Evolutionary conservation across 2,329 filamentous ascomycete genomes (phyloP).

Genomic region (Epicoccum nigrum): DNA sequence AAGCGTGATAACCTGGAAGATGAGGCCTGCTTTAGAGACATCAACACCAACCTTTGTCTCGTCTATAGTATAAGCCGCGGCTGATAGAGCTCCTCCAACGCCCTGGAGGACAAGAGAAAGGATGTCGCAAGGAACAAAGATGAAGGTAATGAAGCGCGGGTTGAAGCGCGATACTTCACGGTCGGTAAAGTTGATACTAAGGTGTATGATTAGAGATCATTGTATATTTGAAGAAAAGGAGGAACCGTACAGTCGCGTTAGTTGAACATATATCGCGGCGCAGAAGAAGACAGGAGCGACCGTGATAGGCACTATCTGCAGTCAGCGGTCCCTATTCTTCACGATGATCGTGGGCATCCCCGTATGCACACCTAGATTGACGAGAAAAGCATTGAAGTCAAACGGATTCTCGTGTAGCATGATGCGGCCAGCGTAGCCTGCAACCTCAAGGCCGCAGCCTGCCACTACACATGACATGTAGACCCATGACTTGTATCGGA

Average conservation of each 20-base stretch:
- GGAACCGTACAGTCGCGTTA: slow-evolving; percentile 13
- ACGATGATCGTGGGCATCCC: too few species aligned
- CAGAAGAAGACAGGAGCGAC: slow-evolving; percentile 21
- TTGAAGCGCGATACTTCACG: slow-evolving; percentile 6
- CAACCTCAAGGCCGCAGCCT: slow-evolving; percentile 13
- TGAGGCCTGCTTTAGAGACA: slow-evolving; percentile 11
- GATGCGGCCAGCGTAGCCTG: slow-evolving; percentile 17
- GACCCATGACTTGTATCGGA: slow-evolving; percentile 3
- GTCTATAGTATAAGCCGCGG: not conserved
- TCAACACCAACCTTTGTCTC: slow-evolving; percentile 2
- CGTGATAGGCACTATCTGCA: slow-evolving; percentile 14
- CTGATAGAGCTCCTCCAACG: slow-evolving; percentile 15
- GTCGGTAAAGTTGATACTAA: slow-evolving; percentile 2
- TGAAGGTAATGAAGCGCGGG: slow-evolving; percentile 10
- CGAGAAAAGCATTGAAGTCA: slow-evolving; percentile 19
- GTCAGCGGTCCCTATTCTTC: not conserved
- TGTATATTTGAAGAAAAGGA: too few species aligned
- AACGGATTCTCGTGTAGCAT: slow-evolving; percentile 22
- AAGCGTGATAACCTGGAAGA: slow-evolving; percentile 11
- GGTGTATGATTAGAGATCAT: not conserved
- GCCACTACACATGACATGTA: slow-evolving; percentile 6
- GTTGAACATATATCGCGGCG: slow-evolving; percentile 18
- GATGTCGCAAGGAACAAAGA: slow-evolving; percentile 20
- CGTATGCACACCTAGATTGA: slow-evolving; percentile 4
- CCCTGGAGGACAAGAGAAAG: slow-evolving; percentile 18